Conservation (phyloP, 2,329 filamentous ascomycete species). For the Pleomassaria siparia region DNA sequence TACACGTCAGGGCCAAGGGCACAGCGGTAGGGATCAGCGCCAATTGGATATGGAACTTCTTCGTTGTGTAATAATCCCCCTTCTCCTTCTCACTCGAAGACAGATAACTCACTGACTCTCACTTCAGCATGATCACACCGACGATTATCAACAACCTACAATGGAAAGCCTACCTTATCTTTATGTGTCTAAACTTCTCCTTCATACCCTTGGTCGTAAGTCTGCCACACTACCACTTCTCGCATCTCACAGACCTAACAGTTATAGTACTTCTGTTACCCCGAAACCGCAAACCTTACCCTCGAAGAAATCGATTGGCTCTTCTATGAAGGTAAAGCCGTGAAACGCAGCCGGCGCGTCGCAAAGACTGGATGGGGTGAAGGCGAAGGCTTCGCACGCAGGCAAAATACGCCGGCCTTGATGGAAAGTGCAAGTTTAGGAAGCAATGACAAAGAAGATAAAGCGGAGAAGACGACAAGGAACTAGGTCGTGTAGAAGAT, state of each 20-base stretch:
- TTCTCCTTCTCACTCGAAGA: neutral
- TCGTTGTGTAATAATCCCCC: conserved; percentile 42
- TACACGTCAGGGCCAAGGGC: conserved; percentile 54
- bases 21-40: conserved; percentile 52
- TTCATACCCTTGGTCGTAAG: conserved; percentile 47
- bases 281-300: conserved; percentile 38
- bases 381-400: conserved; percentile 13
- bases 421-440: conserved; percentile 17
- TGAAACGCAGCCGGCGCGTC: conserved; percentile 21
- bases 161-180: conserved; percentile 58
- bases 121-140: conserved; percentile 52
- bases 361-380: conserved; percentile 29
- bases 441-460: conserved; percentile 11
- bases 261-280: conserved; percentile 46
- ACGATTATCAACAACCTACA: conserved; percentile 50
- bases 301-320: conserved; percentile 41
- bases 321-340: conserved; percentile 33
- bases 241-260: neutral
- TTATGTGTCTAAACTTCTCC: conserved; percentile 52
- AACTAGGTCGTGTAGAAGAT: conserved; percentile 11
- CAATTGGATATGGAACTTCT: conserved; percentile 55
- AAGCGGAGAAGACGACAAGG: conserved; percentile 13
- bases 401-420: conserved; percentile 6
- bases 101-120: neutral
- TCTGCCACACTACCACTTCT: neutral